A percentile compares a stretch with the other conserved stretches of the same genome.
Conservation (phyloP, 2,329 filamentous ascomycete genomes). For the Fusarium succisae region DNA sequence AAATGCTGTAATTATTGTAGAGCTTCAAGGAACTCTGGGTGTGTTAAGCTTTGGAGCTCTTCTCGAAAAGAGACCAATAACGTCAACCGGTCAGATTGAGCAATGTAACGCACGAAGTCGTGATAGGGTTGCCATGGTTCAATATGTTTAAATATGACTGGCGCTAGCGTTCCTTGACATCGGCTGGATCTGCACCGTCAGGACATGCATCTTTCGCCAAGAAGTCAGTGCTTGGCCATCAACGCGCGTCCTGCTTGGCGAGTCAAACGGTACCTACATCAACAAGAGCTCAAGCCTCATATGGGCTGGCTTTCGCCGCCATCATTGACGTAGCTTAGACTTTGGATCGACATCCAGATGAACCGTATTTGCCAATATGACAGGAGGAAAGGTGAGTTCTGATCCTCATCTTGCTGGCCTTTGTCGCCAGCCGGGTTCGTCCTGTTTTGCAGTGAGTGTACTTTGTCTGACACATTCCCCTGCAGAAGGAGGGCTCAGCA, state of each 20-base stretch:
- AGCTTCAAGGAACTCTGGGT: neutral
- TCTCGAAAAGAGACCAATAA: constrained; percentile 7
- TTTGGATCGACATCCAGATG: constrained; percentile 36
- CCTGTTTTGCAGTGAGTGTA: constrained; percentile 16
- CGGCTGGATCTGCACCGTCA: constrained; percentile 44
- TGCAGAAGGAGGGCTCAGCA: constrained; percentile 41
- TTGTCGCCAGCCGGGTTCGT: constrained; percentile 10
- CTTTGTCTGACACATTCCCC: constrained; percentile 32
- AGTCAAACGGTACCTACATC: constrained; percentile 41
- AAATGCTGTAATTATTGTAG: neutral
- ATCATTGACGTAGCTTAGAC: constrained; percentile 36
- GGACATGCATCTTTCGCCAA: constrained; percentile 43
- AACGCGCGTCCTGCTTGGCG: constrained; percentile 46
- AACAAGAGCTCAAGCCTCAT: constrained; percentile 42
- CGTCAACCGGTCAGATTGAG: neutral
- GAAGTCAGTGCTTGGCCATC: constrained; percentile 43
- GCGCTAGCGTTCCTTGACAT: constrained; percentile 39
- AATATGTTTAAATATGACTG: constrained; percentile 42
- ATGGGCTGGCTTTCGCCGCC: constrained; percentile 33
- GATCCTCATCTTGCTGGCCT: constrained; percentile 6
- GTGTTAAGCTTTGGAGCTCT: neutral
- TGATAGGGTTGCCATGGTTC: constrained; percentile 42
- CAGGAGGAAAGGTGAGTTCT: constrained; percentile 45
- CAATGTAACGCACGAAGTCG: constrained; percentile 32
- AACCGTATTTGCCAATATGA: constrained; percentile 36